Evolutionary conservation across 1,284 basidiomycete genomes (phyloP).

Genomic region (Pyrrhoderma lamaoense): DNA sequence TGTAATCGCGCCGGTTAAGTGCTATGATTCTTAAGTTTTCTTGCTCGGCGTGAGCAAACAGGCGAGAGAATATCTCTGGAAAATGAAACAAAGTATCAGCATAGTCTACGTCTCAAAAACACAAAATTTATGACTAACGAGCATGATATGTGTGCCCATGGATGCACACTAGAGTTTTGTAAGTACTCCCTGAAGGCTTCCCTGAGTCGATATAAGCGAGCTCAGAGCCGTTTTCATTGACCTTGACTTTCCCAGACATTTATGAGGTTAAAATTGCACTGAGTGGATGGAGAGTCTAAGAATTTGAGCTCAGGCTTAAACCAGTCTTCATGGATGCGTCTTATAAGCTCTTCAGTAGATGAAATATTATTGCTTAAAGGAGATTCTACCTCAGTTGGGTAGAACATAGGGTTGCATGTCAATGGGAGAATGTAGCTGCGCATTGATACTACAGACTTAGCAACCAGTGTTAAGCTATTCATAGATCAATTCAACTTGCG

Average conservation of each 20-base stretch:
- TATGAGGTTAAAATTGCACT: no score
- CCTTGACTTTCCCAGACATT: background rate
- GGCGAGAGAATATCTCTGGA: conserved; percentile 12
- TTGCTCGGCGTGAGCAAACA: conserved; percentile 6
- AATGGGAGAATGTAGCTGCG: no score
- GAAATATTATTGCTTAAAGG: no score
- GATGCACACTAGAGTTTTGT: conserved; percentile 13
- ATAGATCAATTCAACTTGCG: no score
- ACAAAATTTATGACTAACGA: background rate
- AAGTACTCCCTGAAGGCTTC: background rate
- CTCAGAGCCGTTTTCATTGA: conserved; percentile 1
- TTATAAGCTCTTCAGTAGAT: no score
- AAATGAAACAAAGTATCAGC: background rate
- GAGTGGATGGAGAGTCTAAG: no score
- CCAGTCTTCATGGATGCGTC: no score
- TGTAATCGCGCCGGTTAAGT: conserved; percentile 19
- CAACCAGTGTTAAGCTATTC: no score
- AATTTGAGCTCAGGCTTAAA: no score
- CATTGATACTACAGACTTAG: no score
- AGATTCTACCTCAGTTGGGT: no score
- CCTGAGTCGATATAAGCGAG: conserved; percentile 14
- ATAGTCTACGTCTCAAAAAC: background rate
- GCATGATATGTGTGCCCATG: conserved; percentile 11
- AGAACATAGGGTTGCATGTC: no score
- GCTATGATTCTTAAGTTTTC: conserved; percentile 14